Base-by-base conservation (phyloP, 345 rosid species). In the Eutrema japonicum region DNA sequence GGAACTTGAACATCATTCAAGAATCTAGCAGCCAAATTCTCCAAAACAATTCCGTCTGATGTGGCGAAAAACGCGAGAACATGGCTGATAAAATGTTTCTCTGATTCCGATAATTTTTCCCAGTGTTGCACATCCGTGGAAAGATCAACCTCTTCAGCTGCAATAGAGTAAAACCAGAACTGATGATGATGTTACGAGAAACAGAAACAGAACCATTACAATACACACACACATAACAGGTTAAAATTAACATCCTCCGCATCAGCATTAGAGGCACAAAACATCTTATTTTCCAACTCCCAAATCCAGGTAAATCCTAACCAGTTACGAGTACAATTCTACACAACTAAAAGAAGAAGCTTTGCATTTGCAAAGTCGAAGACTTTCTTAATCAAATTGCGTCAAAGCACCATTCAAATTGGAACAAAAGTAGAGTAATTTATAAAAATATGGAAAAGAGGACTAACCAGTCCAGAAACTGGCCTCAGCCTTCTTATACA, bases 71-170 rank as follows among this genome's bases (percentile, higher is more conserved):
- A 93, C 1, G 97, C 98, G 3, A 93, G 83, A 11, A 91, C 85
- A 30, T 93, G 98, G 75, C 88, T 82, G 32, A 89, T 79, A 64
- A 93, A 93, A 77, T 93, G 91, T 71, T 84, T 91, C 80, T 89
- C 98, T 0, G 91, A 83, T 36, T 74, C 78, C 12, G 91, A 75
- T 36, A 88, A 66, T 5, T 71, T 60, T 62, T 82, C 88, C 98
- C 98, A 93, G 2, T 93, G 97, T 76, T 76, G 89, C 70, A 85
- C 60, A 83, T 93, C 98, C 54, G 75, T 86, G 27, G 97, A 89
- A 18, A 93, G 94, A 83, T 93, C 97, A 69, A 89, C 97, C 79
- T 93, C 97, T 80, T 91, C 98, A 40, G 97, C 97, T 93, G 86
- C 76, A 82, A 81, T 4, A 55, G 6, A 41, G 29, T 11, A 7